Evolutionary conservation across 352 stramenopile species (phyloP), one percentile per base, ranked within the genome.

Genomic region (Pythium aquatile): DNA sequence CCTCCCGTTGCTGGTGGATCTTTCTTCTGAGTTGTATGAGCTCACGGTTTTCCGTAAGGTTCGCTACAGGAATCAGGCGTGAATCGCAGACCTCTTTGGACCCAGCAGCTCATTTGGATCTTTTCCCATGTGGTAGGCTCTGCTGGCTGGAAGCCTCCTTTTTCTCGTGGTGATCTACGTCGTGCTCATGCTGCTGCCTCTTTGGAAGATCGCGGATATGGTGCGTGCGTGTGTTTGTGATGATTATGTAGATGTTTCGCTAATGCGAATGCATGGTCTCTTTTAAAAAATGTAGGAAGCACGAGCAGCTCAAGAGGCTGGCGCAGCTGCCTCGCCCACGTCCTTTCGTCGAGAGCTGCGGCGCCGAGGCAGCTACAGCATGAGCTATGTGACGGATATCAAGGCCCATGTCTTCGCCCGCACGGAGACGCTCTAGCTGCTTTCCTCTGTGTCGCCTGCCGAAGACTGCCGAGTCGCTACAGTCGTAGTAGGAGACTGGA

Each of bases 361-460:
- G n/a, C 83, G 87, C 17, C 76, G 87, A 8, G 87, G 85, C 32
- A 96, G 87, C 74, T 96, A 91, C 68, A 94, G 85, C 65, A 88
- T 96, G 78, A 93, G 78, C 65, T 96, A 91, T 56, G 85, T 96
- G 47, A 83, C 80, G n/a, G 85, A 96, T 65, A 91, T 96, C 60
- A 94, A 94, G 59, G 79, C 85, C 13, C 87, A 96, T 53, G 85
- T 94, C 28, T 89, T 94, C 40, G 82, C 85, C 17, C 79, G 73
- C 28, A 83, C 79, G 5, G 88, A 77, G 72, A 42, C 39, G 33
- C 54, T 66, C 32, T 65, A 61, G 46, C 44, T 29, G 44, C 44
- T 29, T 24, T 51, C 44, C 16, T 51, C 44, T n/a, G n/a, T 30
- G 44, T 51, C 44, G 20, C 16, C 44, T n/a, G 29, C 2, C 10